These are phyloP conservation scores for Dactylellina drechsleri DNA, from an alignment of 2,329 filamentous ascomycete genomes.

Conservation along the genomic window DNA sequence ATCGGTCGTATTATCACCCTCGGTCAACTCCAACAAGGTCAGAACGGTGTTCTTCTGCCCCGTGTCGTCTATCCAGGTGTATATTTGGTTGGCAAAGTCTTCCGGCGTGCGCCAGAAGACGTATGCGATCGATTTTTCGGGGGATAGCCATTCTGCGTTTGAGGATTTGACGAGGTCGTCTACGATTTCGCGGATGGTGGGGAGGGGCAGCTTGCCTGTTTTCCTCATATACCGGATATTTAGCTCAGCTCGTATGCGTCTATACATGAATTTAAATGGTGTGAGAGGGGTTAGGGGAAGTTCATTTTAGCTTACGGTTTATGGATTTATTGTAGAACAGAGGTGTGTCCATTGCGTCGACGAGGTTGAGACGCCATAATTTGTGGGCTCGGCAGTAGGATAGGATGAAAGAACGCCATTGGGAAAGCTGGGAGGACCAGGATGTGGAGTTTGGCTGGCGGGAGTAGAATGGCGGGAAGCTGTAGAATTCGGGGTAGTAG, in stretches of 20 bases:
- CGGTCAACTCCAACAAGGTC: slow-evolving; percentile 88
- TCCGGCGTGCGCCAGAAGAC: slow-evolving; percentile 86
- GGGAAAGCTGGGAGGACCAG: slow-evolving; percentile 77
- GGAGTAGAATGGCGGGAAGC: slow-evolving; percentile 87
- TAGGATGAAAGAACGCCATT: slow-evolving; percentile 88
- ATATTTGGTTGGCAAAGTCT: slow-evolving; percentile 85
- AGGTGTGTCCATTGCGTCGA: slow-evolving; percentile 68
- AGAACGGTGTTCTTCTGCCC: slow-evolving; percentile 88
- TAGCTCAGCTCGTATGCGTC: neutral
- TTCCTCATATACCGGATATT: neutral
- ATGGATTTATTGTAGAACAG: slow-evolving; percentile 71
- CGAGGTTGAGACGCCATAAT: slow-evolving; percentile 78
- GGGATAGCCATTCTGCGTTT: slow-evolving; percentile 66
- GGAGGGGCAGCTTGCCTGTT: slow-evolving; percentile 47
- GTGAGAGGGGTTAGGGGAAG: neutral
- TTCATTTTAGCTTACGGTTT: slow-evolving; percentile 61
- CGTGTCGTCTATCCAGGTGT: slow-evolving; percentile 75
- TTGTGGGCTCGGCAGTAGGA: slow-evolving; percentile 82
- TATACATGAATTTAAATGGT: neutral
- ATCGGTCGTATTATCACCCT: slow-evolving; percentile 81
- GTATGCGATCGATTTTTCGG: slow-evolving; percentile 65
- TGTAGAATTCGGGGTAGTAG: slow-evolving; percentile 65
- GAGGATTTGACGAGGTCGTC: slow-evolving; percentile 67
- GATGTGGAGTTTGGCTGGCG: slow-evolving; percentile 79
- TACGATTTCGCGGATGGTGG: slow-evolving; percentile 69